A percentile compares a stretch with the other conserved stretches of the same genome.
Conservation (phyloP, 176 grass and related monocot genomes). For the Zea mays region DNA sequence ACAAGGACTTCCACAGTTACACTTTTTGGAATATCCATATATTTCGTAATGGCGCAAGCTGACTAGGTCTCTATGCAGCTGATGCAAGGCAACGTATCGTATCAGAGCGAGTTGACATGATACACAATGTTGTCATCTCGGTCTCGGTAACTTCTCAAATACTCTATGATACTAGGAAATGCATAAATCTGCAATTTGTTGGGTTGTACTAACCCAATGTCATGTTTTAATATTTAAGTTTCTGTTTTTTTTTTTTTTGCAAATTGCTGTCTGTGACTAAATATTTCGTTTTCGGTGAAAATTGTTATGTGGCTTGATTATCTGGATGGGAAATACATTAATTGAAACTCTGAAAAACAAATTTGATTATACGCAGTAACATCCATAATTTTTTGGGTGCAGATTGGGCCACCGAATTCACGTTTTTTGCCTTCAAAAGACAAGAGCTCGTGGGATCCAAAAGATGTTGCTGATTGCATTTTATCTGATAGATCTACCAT, state of each 20-base stretch:
- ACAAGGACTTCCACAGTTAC: constrained; percentile 6
- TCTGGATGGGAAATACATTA: not conserved
- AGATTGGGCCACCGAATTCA: constrained; percentile 88
- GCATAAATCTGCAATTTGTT: not conserved
- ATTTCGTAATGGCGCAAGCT: constrained; percentile 19
- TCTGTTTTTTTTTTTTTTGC: not conserved
- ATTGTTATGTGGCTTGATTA: not conserved
- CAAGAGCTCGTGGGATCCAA: constrained; percentile 74
- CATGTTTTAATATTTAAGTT: not conserved
- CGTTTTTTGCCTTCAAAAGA: constrained; percentile 74
- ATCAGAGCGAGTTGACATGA: constrained; percentile 89
- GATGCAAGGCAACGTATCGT: constrained; percentile 96
- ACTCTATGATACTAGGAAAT: constrained; percentile 26
- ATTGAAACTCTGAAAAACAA: constrained; percentile 10
- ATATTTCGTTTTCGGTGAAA: constrained; percentile 6
- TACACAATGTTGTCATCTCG: constrained; percentile 85
- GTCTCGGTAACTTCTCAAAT: constrained; percentile 74
- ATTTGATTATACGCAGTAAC: not conserved
- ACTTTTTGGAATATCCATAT: constrained; percentile 5
- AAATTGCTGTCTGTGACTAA: not conserved
- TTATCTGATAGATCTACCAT: constrained; percentile 80
- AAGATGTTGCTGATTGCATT: constrained; percentile 96
- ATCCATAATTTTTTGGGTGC: constrained; percentile 28
- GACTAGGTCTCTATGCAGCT: constrained; percentile 60
- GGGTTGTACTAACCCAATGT: not conserved